Percentiles rank a stretch among this genome's conserved stretches.
These are phyloP conservation scores for Aspergillus sp. DNA, from an alignment of 2,329 filamentous ascomycete species.

Conservation along the genomic window DNA sequence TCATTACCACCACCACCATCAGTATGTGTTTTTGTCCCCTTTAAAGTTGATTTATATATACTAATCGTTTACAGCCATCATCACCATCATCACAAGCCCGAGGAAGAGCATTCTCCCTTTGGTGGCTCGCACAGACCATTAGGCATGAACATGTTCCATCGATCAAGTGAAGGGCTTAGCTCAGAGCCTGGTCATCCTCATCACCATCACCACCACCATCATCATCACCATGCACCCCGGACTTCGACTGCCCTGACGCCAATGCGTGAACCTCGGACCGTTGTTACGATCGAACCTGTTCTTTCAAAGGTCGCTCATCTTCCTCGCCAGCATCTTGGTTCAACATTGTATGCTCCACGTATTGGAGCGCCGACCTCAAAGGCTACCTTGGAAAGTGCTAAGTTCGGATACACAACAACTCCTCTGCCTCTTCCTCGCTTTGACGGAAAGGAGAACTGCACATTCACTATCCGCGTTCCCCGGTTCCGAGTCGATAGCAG, in stretches of 20 bases:
- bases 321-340: constrained; percentile 78
- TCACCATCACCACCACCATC: constrained; percentile 40
- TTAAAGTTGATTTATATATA: neutral
- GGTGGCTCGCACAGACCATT: constrained; percentile 25
- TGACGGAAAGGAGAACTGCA: constrained; percentile 80
- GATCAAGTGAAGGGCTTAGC: constrained; percentile 26
- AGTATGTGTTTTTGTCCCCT: constrained; percentile 42
- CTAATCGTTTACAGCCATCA: constrained; percentile 42
- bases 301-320: constrained; percentile 69
- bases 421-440: constrained; percentile 76
- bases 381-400: constrained; percentile 47
- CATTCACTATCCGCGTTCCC: constrained; percentile 83
- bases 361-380: constrained; percentile 52
- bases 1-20: constrained; percentile 64
- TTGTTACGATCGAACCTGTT: constrained; percentile 68
- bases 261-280: constrained; percentile 61
- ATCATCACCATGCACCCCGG: constrained; percentile 31
- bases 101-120: constrained; percentile 44
- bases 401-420: constrained; percentile 58
- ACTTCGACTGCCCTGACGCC: constrained; percentile 27
- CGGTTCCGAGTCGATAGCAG: constrained; percentile 69
- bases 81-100: constrained; percentile 55
- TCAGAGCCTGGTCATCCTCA: constrained; percentile 36
- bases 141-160: constrained; percentile 28
- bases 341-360: constrained; percentile 74